Evolutionary conservation across 2,329 filamentous ascomycete genomes (phyloP).

Genomic region (Pyrenochaeta sp.): DNA sequence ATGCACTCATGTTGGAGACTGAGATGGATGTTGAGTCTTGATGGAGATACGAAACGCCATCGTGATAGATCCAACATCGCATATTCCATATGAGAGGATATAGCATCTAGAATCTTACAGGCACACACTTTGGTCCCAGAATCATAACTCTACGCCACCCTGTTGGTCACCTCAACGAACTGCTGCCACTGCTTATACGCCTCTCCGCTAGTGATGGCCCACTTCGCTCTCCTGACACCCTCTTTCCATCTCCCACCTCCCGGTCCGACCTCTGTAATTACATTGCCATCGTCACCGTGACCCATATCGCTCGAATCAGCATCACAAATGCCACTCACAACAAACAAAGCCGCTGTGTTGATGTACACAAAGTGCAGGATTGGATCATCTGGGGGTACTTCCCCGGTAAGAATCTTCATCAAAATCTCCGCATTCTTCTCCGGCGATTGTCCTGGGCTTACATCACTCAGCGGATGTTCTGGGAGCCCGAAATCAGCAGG

Average conservation of each 20-base stretch:
- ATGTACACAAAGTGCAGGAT: conserved; percentile 93
- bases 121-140: not conserved
- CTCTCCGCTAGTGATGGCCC: conserved; percentile 85
- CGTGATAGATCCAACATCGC: not conserved
- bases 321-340: conserved; percentile 86
- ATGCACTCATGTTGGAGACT: not conserved
- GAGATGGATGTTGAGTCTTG: not conserved
- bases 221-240: conserved; percentile 84
- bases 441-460: conserved; percentile 86
- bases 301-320: conserved; percentile 82
- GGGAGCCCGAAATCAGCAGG: conserved; percentile 89
- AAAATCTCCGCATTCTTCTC: conserved; percentile 88
- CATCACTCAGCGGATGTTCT: conserved; percentile 75
- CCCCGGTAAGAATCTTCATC: conserved; percentile 75
- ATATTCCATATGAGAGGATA: not conserved
- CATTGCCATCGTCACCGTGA: conserved; percentile 78
- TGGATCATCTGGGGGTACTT: conserved; percentile 78
- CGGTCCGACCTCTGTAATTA: conserved; percentile 83
- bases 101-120: not conserved
- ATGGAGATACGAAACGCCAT: not conserved
- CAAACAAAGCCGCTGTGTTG: conserved; percentile 89
- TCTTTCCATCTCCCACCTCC: conserved; percentile 94
- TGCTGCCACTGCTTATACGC: conserved; percentile 83
- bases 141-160: conserved; percentile 29
- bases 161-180: conserved; percentile 85